A percentile compares a stretch with the other conserved stretches of the same genome.
These are phyloP conservation scores for Hansenula anomala DNA, from an alignment of 1,139 yeast genomes.

Conservation along the genomic window DNA sequence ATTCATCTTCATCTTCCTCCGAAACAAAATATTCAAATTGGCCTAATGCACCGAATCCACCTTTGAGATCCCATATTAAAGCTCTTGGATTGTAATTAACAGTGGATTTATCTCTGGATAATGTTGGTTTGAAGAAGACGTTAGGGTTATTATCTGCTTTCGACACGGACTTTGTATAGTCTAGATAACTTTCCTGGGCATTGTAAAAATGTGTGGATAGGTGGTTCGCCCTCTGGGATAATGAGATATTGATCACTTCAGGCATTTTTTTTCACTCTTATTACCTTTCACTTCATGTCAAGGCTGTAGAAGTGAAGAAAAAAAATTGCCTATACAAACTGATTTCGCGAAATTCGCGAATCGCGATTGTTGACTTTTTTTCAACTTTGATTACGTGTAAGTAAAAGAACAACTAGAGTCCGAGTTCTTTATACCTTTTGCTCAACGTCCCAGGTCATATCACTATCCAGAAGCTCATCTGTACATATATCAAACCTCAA, in stretches of 20 bases:
- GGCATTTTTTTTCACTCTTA: slow-evolving; percentile 40
- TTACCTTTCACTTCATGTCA: too few species aligned
- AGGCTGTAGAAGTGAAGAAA: too few species aligned
- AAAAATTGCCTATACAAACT: too few species aligned
- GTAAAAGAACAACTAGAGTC: too few species aligned
- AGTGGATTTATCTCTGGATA: slow-evolving; percentile 31
- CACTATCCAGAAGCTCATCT: too few species aligned
- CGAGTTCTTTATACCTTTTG: too few species aligned
- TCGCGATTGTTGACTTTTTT: too few species aligned
- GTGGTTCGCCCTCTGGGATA: slow-evolving; percentile 72
- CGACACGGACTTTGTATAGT: slow-evolving; percentile 33
- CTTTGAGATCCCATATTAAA: slow-evolving; percentile 67
- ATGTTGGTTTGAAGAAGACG: slow-evolving; percentile 40
- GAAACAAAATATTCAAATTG: slow-evolving; percentile 42
- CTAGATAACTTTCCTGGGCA: slow-evolving; percentile 64
- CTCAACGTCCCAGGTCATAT: too few species aligned
- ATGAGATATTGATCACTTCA: slow-evolving; percentile 66
- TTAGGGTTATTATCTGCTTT: slow-evolving; percentile 38
- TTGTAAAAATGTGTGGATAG: slow-evolving; percentile 76
- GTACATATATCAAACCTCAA: neutral
- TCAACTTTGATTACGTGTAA: neutral
- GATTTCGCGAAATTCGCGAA: too few species aligned
- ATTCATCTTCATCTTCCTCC: slow-evolving; percentile 8
- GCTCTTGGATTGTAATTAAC: slow-evolving; percentile 78
- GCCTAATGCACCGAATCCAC: slow-evolving; percentile 61